Percentiles rank a stretch among this genome's conserved stretches.
phyloP scores from a whole-genome alignment of 768 basidiomycete species.

The Sporobolomyces roseus region DNA sequence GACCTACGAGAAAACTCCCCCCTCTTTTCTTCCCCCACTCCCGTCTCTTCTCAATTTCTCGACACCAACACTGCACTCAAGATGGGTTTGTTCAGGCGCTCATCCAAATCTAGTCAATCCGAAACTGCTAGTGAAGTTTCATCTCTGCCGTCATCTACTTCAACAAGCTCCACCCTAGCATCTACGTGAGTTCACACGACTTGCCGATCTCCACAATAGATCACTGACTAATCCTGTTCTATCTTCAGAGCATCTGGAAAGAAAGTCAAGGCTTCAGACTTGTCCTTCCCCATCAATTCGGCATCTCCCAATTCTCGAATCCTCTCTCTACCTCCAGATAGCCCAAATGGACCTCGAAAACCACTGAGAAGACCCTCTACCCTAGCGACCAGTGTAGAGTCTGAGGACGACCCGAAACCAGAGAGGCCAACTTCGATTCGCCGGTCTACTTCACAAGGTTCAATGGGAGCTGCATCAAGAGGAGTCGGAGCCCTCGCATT shows the following conservation, averaged over 20 bases:
- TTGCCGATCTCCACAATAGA: neutral
- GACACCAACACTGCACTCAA: neutral
- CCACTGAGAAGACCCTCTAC: neutral
- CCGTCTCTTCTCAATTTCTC: neutral
- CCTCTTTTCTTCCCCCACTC: neutral
- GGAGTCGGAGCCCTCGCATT: neutral
- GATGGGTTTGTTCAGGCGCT: slow-evolving; percentile 15
- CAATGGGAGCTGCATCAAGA: neutral
- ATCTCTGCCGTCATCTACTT: slow-evolving; percentile 4
- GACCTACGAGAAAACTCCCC: too few relatives aligned
- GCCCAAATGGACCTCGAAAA: neutral
- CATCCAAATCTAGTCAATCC: slow-evolving; percentile 7
- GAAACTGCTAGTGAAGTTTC: slow-evolving; percentile 11
- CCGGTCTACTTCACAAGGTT: slow-evolving; percentile 1
- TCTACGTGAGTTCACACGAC: neutral
- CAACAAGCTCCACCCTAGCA: neutral
- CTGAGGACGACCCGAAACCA: neutral
- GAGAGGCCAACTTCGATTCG: neutral
- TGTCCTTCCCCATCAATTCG: slow-evolving; percentile 18
- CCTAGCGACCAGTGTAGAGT: neutral
- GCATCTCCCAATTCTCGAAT: slow-evolving; percentile 34
- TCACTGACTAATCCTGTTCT: neutral
- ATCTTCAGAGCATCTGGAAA: neutral
- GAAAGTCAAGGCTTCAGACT: slow-evolving; percentile 27
- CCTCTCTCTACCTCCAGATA: slow-evolving; percentile 20